phyloP scores from a whole-genome alignment of 495 filamentous ascomycete genomes.

The Amniculicola lignicola region DNA sequence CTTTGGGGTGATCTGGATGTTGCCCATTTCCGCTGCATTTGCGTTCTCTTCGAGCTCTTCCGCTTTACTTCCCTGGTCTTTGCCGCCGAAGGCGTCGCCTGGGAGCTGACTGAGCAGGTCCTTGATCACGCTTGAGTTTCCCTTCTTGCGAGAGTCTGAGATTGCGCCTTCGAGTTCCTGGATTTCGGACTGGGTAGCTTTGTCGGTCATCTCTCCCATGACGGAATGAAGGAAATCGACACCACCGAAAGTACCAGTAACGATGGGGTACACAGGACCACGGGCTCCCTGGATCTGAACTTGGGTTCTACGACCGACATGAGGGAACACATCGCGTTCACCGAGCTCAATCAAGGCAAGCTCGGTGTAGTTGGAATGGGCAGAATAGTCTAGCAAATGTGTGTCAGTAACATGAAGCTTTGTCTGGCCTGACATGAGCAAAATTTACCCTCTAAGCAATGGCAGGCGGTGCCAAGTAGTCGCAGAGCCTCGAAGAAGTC shows the following conservation, averaged over 20 bases:
- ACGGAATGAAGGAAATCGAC: slow-evolving; percentile 87
- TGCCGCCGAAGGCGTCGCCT: slow-evolving; percentile 66
- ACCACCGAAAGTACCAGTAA: slow-evolving; percentile 82
- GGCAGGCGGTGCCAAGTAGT: slow-evolving; percentile 77
- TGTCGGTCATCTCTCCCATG: slow-evolving; percentile 83
- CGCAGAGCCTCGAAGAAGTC: slow-evolving; percentile 83
- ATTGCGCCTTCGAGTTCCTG: slow-evolving; percentile 77
- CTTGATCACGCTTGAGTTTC: slow-evolving; percentile 64
- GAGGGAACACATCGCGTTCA: slow-evolving; percentile 75
- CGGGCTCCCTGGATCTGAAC: slow-evolving; percentile 63
- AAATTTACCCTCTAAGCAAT: slow-evolving; percentile 73
- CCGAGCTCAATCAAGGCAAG: slow-evolving; percentile 81
- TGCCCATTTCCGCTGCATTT: slow-evolving; percentile 60
- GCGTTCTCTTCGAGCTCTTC: slow-evolving; percentile 50
- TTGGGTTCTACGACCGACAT: slow-evolving; percentile 70
- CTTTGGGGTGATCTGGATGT: slow-evolving; percentile 62
- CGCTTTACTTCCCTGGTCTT: slow-evolving; percentile 66
- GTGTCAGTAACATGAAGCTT: background rate
- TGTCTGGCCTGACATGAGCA: too few relatives aligned
- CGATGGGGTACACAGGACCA: slow-evolving; percentile 65
- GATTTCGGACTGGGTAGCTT: slow-evolving; percentile 81
- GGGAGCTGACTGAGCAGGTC: slow-evolving; percentile 76
- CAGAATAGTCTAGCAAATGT: slow-evolving; percentile 67
- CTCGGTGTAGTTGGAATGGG: slow-evolving; percentile 88
- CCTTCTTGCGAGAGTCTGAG: slow-evolving; percentile 50